Evolutionary conservation across 345 rosid species (phyloP), one percentile per base, ranked within the genome.

Genomic region (Linum trigynum): DNA sequence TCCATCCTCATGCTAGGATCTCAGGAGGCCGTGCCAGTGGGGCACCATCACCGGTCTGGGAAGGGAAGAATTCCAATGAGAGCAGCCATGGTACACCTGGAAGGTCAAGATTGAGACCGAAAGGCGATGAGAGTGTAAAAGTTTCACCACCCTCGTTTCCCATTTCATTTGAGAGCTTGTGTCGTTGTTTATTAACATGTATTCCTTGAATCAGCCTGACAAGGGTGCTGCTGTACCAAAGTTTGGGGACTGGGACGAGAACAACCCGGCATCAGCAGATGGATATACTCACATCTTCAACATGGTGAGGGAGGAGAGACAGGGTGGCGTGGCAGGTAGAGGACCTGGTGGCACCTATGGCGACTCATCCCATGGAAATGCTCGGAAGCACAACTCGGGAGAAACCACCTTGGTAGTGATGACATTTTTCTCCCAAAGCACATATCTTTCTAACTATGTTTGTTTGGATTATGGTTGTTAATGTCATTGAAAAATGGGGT

Each of bases 51-150:
- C 85, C 87, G 48, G 67, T 79, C 7, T 76, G 77, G 86, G 94
- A 87, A 74, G 82, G 85, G 67, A 89, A 80, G 74, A 68, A 67
- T 64, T 67, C 83, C 11, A 65, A 84, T 32, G 90, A 83, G 10
- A 74, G 79, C 43, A 76, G 81, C 83, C 83, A 86, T 9, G 82
- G 86, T 58, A 84, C 86, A 63, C 86, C 88, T 38, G 90, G 80
- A 67, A 82, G 88, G 75, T 71, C 91, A 23, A 77, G 74, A 57
- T 45, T 81, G 66, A 78, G 72, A 73, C 78, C 84, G 58, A 86
- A 73, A 70, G 85, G 85, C 65, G 90, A 90, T 55, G 96, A 87
- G 70, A 80, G 84, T 39, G 98, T 91, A 89, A 77, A 4, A 76
- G 32, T 23, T 23, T 23, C 63, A 64, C 62, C 39, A 55, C 32